Evolutionary conservation across 345 rosid genomes (phyloP), one percentile per base, ranked within the genome.

Genomic region (Euphorbia tirucalli): DNA sequence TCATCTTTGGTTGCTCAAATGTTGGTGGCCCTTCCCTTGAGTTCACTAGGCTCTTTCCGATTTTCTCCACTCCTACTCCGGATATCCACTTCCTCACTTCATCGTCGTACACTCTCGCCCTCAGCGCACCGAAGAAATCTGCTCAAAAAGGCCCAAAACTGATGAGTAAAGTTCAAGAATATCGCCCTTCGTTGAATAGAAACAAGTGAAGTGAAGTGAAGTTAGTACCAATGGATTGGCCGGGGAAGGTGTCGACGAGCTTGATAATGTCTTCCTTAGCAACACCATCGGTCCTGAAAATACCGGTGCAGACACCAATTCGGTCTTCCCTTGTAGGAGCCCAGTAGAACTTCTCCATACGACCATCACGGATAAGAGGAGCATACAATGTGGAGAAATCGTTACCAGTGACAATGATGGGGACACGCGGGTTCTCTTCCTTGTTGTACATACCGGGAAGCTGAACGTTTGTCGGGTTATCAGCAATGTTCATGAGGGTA

Each of bases 331-430:
- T 87, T 28, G 92, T 92, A 0, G 99, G 99, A 2, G 99, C 97
- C 99, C 97, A 92, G 88, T 95, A 95, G 92, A 92, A 95, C 64
- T 95, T 95, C 93, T 95, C 99, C 99, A 95, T 95, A 84, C 99
- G 96, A 55, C 99, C 99, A 3, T 95, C 99, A 84, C 97, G 97
- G 87, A 95, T 95, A 35, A 95, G 93, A 48, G 99, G 99, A 24
- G 97, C 97, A 56, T 95, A 95, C 68, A 95, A 62, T 11, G 99
- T 95, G n/a, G 97, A 95, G 88, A 95, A 95, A 79, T 95, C 99
- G 79, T 95, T 95, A 72, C 99, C 97, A 0, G 99, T 95, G 86
- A 90, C 96, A 11, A 95, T 88, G 83, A 95, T 86, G 0, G 99
- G 99, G 50, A 95, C 99, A 67, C 97, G 89, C 21, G 97, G 84